These are phyloP conservation scores for Corniculantispora saksenae DNA, from an alignment of 2,329 filamentous ascomycete genomes.

Conservation along the genomic window DNA sequence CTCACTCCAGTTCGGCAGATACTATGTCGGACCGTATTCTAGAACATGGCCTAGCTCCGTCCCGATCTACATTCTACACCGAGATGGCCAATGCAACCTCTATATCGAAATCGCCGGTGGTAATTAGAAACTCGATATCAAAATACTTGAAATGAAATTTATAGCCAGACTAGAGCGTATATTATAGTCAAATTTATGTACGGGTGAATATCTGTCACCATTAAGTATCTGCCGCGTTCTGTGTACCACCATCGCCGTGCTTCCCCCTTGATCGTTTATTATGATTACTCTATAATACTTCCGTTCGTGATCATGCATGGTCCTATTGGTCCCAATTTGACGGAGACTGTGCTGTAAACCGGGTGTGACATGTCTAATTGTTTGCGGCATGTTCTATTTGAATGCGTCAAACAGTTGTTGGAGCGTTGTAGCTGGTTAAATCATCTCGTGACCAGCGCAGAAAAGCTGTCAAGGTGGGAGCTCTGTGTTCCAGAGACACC, in stretches of 20 bases:
- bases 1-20: not conserved
- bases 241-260: not conserved
- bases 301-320: not conserved
- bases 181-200: constrained; percentile 20
- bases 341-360: not conserved
- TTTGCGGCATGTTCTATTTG: not conserved
- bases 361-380: not conserved
- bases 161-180: constrained; percentile 17
- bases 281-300: constrained; percentile 4
- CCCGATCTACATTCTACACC: not conserved
- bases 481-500: constrained; percentile 83
- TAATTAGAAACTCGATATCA: not conserved
- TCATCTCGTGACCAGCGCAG: constrained; percentile 63
- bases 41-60: not conserved
- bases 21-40: not conserved
- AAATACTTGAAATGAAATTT: constrained; percentile 8
- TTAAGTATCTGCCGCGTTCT: not conserved
- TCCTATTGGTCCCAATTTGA: not conserved
- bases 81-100: not conserved
- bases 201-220: constrained; percentile 3
- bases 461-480: constrained; percentile 82
- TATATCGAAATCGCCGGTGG: not conserved
- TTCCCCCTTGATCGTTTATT: not conserved
- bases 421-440: not conserved
- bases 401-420: not conserved